These are phyloP conservation scores for Plasmopara halstedii DNA, from an alignment of 352 stramenopile species.

Conservation along the genomic window DNA sequence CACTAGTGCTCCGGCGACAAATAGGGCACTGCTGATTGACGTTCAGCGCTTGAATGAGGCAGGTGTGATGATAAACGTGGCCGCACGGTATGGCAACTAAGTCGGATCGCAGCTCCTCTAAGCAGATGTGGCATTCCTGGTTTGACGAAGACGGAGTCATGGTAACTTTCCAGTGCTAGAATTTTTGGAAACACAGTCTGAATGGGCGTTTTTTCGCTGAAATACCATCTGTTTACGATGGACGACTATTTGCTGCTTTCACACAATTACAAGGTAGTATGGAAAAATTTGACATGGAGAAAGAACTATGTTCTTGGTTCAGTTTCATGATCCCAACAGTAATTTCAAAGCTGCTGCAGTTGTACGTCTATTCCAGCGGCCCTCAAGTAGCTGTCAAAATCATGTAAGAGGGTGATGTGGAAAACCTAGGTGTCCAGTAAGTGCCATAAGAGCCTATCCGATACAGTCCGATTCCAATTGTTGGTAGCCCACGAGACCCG, in stretches of 20 bases:
- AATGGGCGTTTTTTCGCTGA: not conserved
- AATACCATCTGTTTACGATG: not conserved
- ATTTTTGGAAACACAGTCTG: not conserved
- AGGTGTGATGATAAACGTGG: slow-evolving; percentile 66
- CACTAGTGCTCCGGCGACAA: slow-evolving; percentile 39
- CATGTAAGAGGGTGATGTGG: too few species aligned
- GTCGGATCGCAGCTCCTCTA: slow-evolving; percentile 62
- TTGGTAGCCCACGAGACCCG: too few species aligned
- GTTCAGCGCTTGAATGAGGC: slow-evolving; percentile 66
- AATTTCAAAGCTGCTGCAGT: too few species aligned
- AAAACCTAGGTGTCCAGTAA: too few species aligned
- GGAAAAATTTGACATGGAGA: too few species aligned
- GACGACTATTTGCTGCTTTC: not conserved
- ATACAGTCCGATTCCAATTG: too few species aligned
- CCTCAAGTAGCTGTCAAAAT: too few species aligned
- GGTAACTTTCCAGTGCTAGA: not conserved
- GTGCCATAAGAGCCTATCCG: too few species aligned
- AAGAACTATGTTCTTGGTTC: too few species aligned
- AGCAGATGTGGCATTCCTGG: slow-evolving; percentile 78
- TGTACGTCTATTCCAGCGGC: too few species aligned
- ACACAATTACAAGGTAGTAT: too few species aligned
- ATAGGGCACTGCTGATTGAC: slow-evolving; percentile 69
- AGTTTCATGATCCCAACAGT: too few species aligned
- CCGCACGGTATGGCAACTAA: slow-evolving; percentile 55
- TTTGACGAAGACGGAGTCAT: slow-evolving; percentile 12